These are phyloP conservation scores for Gryganskiella cystojenkinii DNA, from an alignment of 192 early-diverging fungal species.

Conservation along the genomic window DNA sequence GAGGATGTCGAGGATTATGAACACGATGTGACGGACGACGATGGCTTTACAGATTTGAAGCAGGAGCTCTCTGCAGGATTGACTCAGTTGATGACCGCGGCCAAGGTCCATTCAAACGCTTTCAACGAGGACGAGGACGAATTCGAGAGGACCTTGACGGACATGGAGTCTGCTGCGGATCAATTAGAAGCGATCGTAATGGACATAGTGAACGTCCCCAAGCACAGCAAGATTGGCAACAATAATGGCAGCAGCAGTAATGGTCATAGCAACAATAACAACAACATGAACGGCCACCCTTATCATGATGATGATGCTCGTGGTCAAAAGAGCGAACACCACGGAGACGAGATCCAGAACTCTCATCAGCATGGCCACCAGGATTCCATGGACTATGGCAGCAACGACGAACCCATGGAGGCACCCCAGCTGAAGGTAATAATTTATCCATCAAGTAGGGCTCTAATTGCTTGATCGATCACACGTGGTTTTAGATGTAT, in stretches of 20 bases:
- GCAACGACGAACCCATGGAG: slow-evolving; percentile 38
- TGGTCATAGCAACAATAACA: background rate
- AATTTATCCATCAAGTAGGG: background rate
- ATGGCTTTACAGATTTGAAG: slow-evolving; percentile 66
- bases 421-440: slow-evolving; percentile 36
- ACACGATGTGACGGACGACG: slow-evolving; percentile 60
- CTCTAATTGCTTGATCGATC: too few species aligned
- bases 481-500: too few species aligned
- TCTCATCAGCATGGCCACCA: background rate
- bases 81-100: slow-evolving; percentile 74
- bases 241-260: slow-evolving; percentile 13
- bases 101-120: slow-evolving; percentile 82
- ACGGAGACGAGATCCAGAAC: background rate
- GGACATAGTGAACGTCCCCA: slow-evolving; percentile 74
- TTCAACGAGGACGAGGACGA: slow-evolving; percentile 63
- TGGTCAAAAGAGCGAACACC: background rate
- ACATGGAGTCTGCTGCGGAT: slow-evolving; percentile 85
- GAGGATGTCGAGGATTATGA: slow-evolving; percentile 84
- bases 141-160: slow-evolving; percentile 64
- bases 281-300: slow-evolving; percentile 2
- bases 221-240: slow-evolving; percentile 15
- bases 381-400: background rate
- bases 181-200: slow-evolving; percentile 84
- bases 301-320: background rate
- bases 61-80: slow-evolving; percentile 71